Conservation (phyloP, 2,329 filamentous ascomycete genomes). For the Fusarium sp. region DNA sequence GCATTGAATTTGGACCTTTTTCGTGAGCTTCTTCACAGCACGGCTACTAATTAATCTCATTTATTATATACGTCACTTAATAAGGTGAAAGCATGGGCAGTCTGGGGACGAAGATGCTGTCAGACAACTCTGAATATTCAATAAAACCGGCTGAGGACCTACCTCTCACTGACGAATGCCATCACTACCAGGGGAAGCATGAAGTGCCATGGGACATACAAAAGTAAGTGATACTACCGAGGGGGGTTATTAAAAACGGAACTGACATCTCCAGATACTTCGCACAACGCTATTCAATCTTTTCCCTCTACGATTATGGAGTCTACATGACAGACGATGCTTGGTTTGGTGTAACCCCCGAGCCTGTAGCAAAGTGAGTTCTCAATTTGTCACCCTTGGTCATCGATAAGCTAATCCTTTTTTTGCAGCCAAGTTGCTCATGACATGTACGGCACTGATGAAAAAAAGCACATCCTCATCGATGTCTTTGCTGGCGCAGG, state of each 20-base stretch:
- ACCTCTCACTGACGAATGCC: constrained; percentile 70
- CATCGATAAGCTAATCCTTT: neutral
- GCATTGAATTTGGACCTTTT: constrained; percentile 40
- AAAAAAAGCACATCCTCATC: constrained; percentile 74
- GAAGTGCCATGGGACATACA: constrained; percentile 86
- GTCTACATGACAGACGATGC: constrained; percentile 91
- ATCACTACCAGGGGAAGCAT: constrained; percentile 76
- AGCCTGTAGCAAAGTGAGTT: constrained; percentile 83
- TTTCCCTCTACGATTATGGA: constrained; percentile 86
- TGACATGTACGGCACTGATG: constrained; percentile 70
- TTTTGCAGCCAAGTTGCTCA: constrained; percentile 75
- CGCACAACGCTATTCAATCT: constrained; percentile 87
- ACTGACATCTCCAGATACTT: constrained; percentile 74
- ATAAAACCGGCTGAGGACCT: constrained; percentile 59
- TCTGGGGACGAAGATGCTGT: constrained; percentile 15
- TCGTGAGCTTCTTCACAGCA: constrained; percentile 11
- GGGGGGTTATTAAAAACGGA: neutral
- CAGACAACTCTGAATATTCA: constrained; percentile 34
- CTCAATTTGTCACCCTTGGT: neutral
- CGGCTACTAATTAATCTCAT: neutral
- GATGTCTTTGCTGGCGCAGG: constrained; percentile 93
- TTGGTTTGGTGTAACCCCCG: constrained; percentile 97
- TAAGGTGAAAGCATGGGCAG: constrained; percentile 26
- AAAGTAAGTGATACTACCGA: constrained; percentile 69
- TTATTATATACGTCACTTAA: neutral